Percentiles rank a stretch among this genome's conserved stretches.
Evolutionary conservation across 176 grass and related monocot genomes (phyloP).

Genomic region (Juncus inflexus): DNA sequence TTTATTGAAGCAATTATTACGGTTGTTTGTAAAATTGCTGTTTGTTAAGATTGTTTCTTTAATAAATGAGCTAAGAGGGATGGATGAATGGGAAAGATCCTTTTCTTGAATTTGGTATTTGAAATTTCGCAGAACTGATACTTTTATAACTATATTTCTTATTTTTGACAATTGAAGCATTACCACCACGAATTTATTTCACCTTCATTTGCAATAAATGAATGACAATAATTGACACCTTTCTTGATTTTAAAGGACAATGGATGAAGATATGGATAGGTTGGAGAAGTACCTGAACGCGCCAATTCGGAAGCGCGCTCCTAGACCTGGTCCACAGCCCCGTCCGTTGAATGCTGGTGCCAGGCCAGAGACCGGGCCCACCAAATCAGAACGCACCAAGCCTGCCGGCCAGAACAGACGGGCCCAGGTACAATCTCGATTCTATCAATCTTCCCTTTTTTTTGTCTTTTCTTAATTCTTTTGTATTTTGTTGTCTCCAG

Average conservation of each 20-base stretch:
- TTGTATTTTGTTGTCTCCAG: neutral
- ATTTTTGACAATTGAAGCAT: too few species aligned
- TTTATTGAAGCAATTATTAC: too few species aligned
- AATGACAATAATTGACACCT: neutral
- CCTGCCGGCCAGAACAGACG: slow-evolving; percentile 55
- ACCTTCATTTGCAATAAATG: too few species aligned
- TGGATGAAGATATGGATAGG: slow-evolving; percentile 1
- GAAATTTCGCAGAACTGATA: too few species aligned
- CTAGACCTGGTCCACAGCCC: slow-evolving; percentile 39
- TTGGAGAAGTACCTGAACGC: slow-evolving; percentile 23
- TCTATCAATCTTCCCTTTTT: slow-evolving; percentile 18
- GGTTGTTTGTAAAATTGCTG: too few species aligned
- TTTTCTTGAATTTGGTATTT: too few species aligned
- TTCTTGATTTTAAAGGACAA: neutral
- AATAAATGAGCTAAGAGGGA: too few species aligned
- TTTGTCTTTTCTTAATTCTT: slow-evolving; percentile 12
- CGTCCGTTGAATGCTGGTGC: slow-evolving; percentile 44
- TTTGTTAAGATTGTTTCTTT: too few species aligned
- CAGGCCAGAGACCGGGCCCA: slow-evolving; percentile 48
- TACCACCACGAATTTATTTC: too few species aligned
- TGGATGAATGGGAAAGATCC: too few species aligned
- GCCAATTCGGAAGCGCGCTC: slow-evolving; percentile 53
- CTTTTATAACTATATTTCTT: too few species aligned
- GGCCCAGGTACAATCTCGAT: slow-evolving; percentile 38
- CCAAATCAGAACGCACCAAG: slow-evolving; percentile 64